Evolutionary conservation across 2,329 filamentous ascomycete genomes (phyloP), one percentile per base, ranked within the genome.

Genomic region (Aspergillus sclerotialis): DNA sequence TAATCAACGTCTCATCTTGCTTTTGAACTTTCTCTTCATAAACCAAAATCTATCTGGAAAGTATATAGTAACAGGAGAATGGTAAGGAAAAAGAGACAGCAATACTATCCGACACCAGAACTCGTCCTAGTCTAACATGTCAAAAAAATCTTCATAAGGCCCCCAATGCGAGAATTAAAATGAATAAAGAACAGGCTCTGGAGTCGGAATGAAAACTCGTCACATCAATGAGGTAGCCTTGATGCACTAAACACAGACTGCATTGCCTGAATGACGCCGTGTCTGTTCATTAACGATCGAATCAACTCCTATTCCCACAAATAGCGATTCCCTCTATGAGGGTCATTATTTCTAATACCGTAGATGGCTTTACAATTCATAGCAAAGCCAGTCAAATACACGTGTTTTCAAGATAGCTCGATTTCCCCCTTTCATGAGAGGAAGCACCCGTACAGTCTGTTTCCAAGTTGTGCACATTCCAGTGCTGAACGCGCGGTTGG

Each of bases 191-290:
- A 13, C 18, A 30, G 19, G n/a, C 32, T 30, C 35, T 30, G 30
- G 13, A 33, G 13, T 30, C 34, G 38, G 31, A 37, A 35, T 28
- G 19, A 37, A 31, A 33, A 23, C 10, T 28, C 12, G 28, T 37
- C 33, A 27, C 37, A 43, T 42, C 36, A 44, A 35, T 33, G 33
- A 32, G 18, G 34, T 28, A 39, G 31, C 37, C 31, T 35, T 29
- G 38, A 36, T 37, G 35, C 37, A 24, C 40, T 42, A 41, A 42
- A 45, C 37, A 51, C 46, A 42, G 44, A 50, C 50, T 46, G 46
- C 47, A 61, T 52, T 61, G 39, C 55, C 58, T 53, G 56, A 49
- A 58, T 55, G 53, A 49, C 43, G 48, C 56, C 49, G 44, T 36
- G 44, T 43, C 45, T 38, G 46, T 36, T 39, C 36, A 29, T 36